These are phyloP conservation scores for Circinella umbellata DNA, from an alignment of 371 early-diverging fungal genomes.

Conservation along the genomic window DNA sequence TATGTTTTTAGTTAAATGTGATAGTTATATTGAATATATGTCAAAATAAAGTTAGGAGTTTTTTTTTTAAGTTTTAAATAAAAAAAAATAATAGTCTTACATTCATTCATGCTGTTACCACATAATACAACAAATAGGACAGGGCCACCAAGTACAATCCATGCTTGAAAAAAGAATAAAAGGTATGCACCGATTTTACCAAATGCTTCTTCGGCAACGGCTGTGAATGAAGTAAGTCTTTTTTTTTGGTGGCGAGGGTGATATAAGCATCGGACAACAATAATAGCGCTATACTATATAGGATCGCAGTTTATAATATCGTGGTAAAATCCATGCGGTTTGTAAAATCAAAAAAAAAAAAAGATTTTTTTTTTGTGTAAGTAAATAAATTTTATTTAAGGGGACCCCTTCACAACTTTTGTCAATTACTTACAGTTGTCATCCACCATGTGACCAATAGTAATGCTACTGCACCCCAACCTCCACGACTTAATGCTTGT, in stretches of 20 bases:
- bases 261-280: slow-evolving; percentile 45
- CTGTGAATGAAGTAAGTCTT: slow-evolving; percentile 46
- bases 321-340: too few species aligned
- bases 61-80: background rate
- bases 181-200: slow-evolving; percentile 50
- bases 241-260: slow-evolving; percentile 32
- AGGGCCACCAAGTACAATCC: slow-evolving; percentile 59
- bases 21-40: background rate
- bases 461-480: slow-evolving; percentile 78
- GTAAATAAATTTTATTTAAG: too few species aligned
- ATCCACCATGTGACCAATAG: slow-evolving; percentile 75
- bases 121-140: slow-evolving; percentile 60
- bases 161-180: slow-evolving; percentile 59
- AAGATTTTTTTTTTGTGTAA: too few species aligned
- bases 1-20: too few species aligned
- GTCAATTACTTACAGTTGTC: slow-evolving; percentile 56
- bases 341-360: too few species aligned
- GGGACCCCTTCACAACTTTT: too few species aligned
- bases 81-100: background rate
- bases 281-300: slow-evolving; percentile 36
- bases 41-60: background rate
- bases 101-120: slow-evolving; percentile 52
- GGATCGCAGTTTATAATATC: too few species aligned
- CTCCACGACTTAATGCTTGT: slow-evolving; percentile 75
- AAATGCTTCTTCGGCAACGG: slow-evolving; percentile 37